Evolutionary conservation across 331 rosid species (phyloP), one percentile per base, ranked within the genome.

Genomic region (Dryas integrifolia): DNA sequence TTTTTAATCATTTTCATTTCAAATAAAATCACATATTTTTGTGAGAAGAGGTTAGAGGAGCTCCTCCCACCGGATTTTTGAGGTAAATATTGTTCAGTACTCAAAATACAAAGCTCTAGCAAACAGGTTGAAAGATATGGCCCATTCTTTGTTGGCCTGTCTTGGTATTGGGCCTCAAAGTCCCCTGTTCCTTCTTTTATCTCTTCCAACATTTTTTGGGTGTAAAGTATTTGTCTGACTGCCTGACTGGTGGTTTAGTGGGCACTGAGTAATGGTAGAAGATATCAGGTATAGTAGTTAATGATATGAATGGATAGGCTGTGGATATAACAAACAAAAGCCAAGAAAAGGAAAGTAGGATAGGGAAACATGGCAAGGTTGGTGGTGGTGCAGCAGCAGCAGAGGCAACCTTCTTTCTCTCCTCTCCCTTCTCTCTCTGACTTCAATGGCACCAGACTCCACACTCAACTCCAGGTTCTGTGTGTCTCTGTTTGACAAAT

Each of bases 341-440:
- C 41, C 52, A 63, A 70, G 58, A 72, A 58, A 44, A n/a, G 12
- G 38, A 58, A 58, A 30, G 47, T 5, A 0, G 71, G 72, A 75
- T 40, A 62, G 76, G 73, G 50, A 84, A 39, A 72, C 56, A 92
- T 92, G 98, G 97, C 96, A 67, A 90, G 81, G 68, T 30, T 90
- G 63, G 85, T 86, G 79, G 81, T 85, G 76, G 69, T 79, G 58
- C 90, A 85, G 77, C 75, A 90, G 48, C 96, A 90, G 74, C 93
- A 83, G 58, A 83, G 83, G 44, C 86, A 77, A 38, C 80, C 88
- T 18, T 81, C 87, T 72, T 64, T 82, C 82, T 82, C 96, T 47
- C 86, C 86, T 59, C 82, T 88, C 60, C 87, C 92, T 72, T 88
- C 90, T 74, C 83, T 85, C 44, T 86, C 93, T 64, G 88, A 83